Evolutionary conservation across 1,139 yeast genomes (phyloP), one percentile per base, ranked within the genome.

Genomic region (Geotrichum carabidarum): DNA sequence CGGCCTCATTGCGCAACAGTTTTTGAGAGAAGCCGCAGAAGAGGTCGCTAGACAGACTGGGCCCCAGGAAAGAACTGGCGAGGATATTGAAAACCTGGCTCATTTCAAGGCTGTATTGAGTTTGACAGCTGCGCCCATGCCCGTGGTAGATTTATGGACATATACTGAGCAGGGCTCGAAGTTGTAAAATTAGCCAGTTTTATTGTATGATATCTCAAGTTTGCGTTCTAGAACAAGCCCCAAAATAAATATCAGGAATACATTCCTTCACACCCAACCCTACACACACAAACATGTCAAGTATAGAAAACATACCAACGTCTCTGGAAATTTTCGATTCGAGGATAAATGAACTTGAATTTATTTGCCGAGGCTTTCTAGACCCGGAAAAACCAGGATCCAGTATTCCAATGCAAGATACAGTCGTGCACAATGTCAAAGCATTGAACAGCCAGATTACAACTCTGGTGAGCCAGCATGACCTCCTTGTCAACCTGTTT

Each of bases 91-190:
- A 5, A 63, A 66, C 46, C 62, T 64, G 31, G 62, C 64, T 2
- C 54, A 55, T 18, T 71, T 69, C 61, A 70, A 70, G 60, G 54
- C 70, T 18, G 51, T 60, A 12, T 54, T 70, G 56, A 49, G 54
- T 42, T 56, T 71, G 18, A 64, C 70, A 14, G 65, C 63, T 31
- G 73, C 73, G 4, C 73, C 74, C 1, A 54, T 50, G 31, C 74
- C 74, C 3, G 57, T 65, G 15, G 58, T 59, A 15, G 72, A 69
- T 40, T 56, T 71, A 40, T 44, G 63, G 5, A 51, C 59, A 6
- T 71, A 62, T 53, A 57, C 57, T 53, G 70, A 68, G 50, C 52
- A 60, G 8, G 68, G 59, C 37, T 59, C 67, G 12, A 67, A 68
- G 60, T 59, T 69, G 53, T 69, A 64, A 54, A 5, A 31, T 42